A percentile compares a stretch with the other conserved stretches of the same genome.
Conservation (phyloP, 192 early-diverging fungal species). For the Backusella luteola region DNA sequence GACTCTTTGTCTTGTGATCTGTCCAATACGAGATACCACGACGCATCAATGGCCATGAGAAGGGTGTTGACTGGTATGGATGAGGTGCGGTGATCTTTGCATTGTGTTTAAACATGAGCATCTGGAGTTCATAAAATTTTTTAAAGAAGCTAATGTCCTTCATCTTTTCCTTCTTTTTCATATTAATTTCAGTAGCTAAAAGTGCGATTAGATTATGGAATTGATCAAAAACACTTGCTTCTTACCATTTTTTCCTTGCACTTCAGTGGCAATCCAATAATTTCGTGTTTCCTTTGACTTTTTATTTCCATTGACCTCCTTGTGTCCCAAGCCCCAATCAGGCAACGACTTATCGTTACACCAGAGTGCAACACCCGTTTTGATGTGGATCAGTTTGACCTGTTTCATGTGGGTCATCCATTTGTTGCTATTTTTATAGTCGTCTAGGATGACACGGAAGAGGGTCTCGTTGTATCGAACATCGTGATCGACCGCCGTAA, state of each 20-base stretch:
- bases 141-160: conserved; percentile 65
- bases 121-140: conserved; percentile 89
- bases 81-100: conserved; percentile 85
- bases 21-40: conserved; percentile 94
- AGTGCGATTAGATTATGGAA: background rate
- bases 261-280: conserved; percentile 77
- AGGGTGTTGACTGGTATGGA: conserved; percentile 83
- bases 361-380: conserved; percentile 78
- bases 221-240: background rate
- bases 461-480: conserved; percentile 58
- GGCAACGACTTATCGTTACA: conserved; percentile 71
- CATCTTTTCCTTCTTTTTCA: conserved; percentile 49
- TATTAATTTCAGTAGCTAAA: conserved; percentile 42
- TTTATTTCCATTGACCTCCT: conserved; percentile 95
- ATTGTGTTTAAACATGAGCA: conserved; percentile 89
- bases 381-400: conserved; percentile 73
- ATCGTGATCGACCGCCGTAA: conserved; percentile 58
- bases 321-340: conserved; percentile 85
- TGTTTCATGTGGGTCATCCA: conserved; percentile 59
- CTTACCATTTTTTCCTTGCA: conserved; percentile 72
- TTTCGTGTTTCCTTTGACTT: conserved; percentile 70
- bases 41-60: conserved; percentile 85
- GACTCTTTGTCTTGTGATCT: conserved; percentile 62
- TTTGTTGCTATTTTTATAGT: conserved; percentile 43
- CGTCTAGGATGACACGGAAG: conserved; percentile 61